Base-by-base conservation (phyloP, 257 asterid species). In the Gardenia jasminoides region DNA sequence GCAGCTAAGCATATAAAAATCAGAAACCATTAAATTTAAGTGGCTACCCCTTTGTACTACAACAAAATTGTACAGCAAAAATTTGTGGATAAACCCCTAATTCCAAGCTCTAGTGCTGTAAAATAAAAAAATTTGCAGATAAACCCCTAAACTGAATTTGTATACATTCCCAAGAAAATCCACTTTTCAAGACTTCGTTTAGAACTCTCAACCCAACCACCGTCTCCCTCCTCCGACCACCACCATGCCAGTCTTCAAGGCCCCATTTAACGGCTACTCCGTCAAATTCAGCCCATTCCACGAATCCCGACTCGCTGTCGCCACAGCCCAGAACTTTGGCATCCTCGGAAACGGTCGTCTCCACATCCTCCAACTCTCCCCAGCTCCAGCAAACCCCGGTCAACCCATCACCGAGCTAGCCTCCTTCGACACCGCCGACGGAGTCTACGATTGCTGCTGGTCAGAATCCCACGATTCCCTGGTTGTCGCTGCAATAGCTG, bases 331-430 rank as follows among this genome's bases (percentile, higher is more conserved):
- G 76, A 95, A 93, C 82, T 95, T 93, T 87, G 99, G 97, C 71
- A 95, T 93, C 83, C 93, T 93, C 83, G 98, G 99, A 71, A 95
- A 93, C 89, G 99, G 98, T 84, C 96, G 98, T 50, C 73, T 95
- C 81, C 99, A 95, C 89, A 89, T 93, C 80, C 94, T 95, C 84
- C 92, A 92, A 82, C 88, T 93, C 72, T 87, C 90, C 10, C 92
- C 97, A 33, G 33, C 88, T 56, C 79, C 65, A 0, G 0, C 83
- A 16, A 80, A 74, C 66, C 26, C 81, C 66, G 61, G 20, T 75
- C 79, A 73, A 56, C 82, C 86, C n/a, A 76, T 95, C 85, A 81
- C 94, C 4, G 96, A 92, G 47, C 82, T 91, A 79, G 83, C 89
- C 77, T 73, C 98, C 83, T 95, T 90, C 88, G 99, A 95, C 79